Conservation (phyloP, 495 filamentous ascomycete genomes). For the Talaromyces ruber region DNA sequence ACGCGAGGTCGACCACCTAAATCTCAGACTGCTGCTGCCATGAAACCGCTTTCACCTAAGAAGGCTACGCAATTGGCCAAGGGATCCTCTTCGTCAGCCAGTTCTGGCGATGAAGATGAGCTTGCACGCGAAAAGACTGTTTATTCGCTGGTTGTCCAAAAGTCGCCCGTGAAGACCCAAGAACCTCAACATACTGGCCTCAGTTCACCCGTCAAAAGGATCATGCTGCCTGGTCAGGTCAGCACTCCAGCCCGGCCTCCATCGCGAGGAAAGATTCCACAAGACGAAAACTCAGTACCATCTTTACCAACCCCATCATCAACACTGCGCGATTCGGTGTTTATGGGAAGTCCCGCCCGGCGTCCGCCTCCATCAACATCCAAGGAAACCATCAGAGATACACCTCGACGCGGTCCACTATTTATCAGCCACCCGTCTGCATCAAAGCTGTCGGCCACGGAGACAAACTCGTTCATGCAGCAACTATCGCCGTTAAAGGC, state of each 20-base stretch:
- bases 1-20: slow-evolving; percentile 31
- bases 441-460: slow-evolving; percentile 9
- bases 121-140: slow-evolving; percentile 33
- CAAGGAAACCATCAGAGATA: slow-evolving; percentile 32
- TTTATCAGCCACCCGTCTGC: slow-evolving; percentile 13
- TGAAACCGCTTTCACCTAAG: slow-evolving; percentile 46
- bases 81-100: slow-evolving; percentile 24
- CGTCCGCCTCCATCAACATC: slow-evolving; percentile 43
- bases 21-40: slow-evolving; percentile 14
- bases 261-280: slow-evolving; percentile 2
- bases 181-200: slow-evolving; percentile 16
- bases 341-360: slow-evolving; percentile 42
- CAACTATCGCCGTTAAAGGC: slow-evolving; percentile 1
- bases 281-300: slow-evolving; percentile 17
- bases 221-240: slow-evolving; percentile 22
- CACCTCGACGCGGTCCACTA: slow-evolving; percentile 18
- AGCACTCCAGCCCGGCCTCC: neutral
- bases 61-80: slow-evolving; percentile 46
- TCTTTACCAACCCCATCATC: slow-evolving; percentile 10
- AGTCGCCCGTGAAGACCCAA: slow-evolving; percentile 29
- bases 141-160: slow-evolving; percentile 23
- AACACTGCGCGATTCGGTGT: slow-evolving; percentile 26
- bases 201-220: slow-evolving; percentile 31
- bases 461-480: neutral
- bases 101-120: slow-evolving; percentile 44